Evolutionary conservation across 1,139 yeast genomes (phyloP), one percentile per base, ranked within the genome.

Genomic region (Sugiyamaella castrensis): DNA sequence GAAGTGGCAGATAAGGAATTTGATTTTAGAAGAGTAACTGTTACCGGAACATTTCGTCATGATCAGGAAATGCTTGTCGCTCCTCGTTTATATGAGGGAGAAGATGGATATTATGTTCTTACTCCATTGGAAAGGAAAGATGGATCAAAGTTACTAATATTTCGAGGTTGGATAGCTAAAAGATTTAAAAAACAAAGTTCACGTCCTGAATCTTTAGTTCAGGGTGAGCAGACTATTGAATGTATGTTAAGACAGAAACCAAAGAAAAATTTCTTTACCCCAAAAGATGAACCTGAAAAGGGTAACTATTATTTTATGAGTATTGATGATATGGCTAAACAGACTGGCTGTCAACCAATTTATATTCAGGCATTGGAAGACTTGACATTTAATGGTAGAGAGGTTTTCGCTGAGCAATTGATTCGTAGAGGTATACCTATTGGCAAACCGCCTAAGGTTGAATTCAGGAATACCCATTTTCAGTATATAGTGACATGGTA

Each of bases 401-500:
- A 62, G 52, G 48, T 61, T 40, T 53, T 60, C 24, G 55, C 60
- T n/a, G 65, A 60, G 34, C 68, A 64, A 40, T 54, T 62, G 54
- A 71, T 80, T 48, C 77, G 76, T 48, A 82, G 87, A 13, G 99
- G 98, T 43, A 94, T 91, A 4, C 99, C 99, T 2, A 68, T 94
- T 26, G 98, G 96, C 1, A 81, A 84, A 47, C 71, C 76, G 5
- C 94, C 97, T 11, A 80, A 80, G 60, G 81, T 92, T 29, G 89
- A 83, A 55, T 77, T 88, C 63, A 80, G 85, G 56, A 94, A 92
- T 67, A 89, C 91, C 63, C 99, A 92, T 65, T 71, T 91, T 67
- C 96, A 92, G 67, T 92, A 92, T 66, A 72, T 92, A 61, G 79
- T 88, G 19, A 92, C 99, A 0, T 92, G 99, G 99, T 92, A 87